A percentile compares a stretch with the other conserved stretches of the same genome.
Conservation (phyloP, 495 filamentous ascomycete species). For the Neurospora cerealis region DNA sequence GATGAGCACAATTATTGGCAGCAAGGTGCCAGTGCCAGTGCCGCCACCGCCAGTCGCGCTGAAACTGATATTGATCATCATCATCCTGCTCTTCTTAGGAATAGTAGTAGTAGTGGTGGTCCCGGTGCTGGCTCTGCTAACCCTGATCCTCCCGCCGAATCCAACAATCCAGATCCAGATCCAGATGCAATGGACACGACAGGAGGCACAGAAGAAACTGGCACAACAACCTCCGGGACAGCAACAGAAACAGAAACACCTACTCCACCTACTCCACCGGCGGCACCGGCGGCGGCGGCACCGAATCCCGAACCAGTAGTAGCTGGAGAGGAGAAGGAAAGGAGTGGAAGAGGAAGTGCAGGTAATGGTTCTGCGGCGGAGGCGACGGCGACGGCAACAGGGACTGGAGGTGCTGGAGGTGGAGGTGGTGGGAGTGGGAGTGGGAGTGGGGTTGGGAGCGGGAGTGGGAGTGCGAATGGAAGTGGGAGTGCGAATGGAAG, state of each 20-base stretch:
- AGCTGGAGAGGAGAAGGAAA: neutral
- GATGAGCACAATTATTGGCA: too few species aligned
- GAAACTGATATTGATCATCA: neutral
- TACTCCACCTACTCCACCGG: neutral
- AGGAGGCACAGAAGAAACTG: neutral
- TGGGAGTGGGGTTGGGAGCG: too few species aligned
- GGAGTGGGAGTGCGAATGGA: neutral
- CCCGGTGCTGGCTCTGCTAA: too few species aligned
- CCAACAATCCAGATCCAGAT: neutral
- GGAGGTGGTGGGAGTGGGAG: neutral
- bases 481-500: too few species aligned
- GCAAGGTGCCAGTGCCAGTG: too few species aligned
- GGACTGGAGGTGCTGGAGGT: neutral
- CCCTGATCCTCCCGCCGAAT: too few species aligned
- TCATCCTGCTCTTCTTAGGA: too few species aligned
- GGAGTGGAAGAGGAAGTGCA: neutral
- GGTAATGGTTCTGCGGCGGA: neutral
- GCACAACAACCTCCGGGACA: neutral
- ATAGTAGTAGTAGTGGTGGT: too few species aligned
- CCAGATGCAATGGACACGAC: neutral
- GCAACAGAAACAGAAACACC: neutral
- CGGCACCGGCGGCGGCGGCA: neutral
- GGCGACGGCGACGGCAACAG: neutral
- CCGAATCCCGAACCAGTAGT: neutral
- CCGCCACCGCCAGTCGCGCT: too few species aligned